phyloP scores from a whole-genome alignment of 768 basidiomycete genomes.

The Boletus subcaerulescens region DNA sequence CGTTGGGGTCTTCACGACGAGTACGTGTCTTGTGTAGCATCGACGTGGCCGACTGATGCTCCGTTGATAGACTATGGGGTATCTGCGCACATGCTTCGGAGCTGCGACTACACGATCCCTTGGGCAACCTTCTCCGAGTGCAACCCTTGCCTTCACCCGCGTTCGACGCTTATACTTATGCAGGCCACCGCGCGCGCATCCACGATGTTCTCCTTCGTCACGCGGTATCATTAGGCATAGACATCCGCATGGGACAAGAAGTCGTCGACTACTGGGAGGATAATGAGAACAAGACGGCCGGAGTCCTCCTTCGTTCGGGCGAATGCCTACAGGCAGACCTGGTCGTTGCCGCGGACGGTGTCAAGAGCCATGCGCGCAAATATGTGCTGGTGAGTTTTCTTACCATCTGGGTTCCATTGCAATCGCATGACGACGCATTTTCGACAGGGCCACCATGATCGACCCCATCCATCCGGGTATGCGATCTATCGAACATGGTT shows the following conservation, averaged over 20 bases:
- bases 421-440: not conserved
- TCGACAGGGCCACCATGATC: slow-evolving; percentile 25
- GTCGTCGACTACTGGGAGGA: slow-evolving; percentile 24
- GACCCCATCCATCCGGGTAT: slow-evolving; percentile 25
- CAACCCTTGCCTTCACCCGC: slow-evolving; percentile 12
- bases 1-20: slow-evolving; percentile 31
- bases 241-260: slow-evolving; percentile 21
- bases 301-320: slow-evolving; percentile 15
- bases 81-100: slow-evolving; percentile 12
- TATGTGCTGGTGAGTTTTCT: slow-evolving; percentile 19
- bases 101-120: slow-evolving; percentile 16
- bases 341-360: slow-evolving; percentile 30
- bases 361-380: slow-evolving; percentile 20
- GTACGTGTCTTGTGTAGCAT: not conserved
- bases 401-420: not conserved
- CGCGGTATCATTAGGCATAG: slow-evolving; percentile 22
- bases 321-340: slow-evolving; percentile 22
- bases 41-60: not conserved
- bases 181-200: slow-evolving; percentile 24
- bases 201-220: slow-evolving; percentile 20
- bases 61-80: slow-evolving; percentile 15
- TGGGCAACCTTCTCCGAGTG: slow-evolving; percentile 20
- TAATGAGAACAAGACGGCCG: not conserved
- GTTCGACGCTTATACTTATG: slow-evolving; percentile 21
- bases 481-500: slow-evolving; percentile 32